These are phyloP conservation scores for Pulveroboletus frians DNA, from an alignment of 768 basidiomycete genomes.

Conservation along the genomic window DNA sequence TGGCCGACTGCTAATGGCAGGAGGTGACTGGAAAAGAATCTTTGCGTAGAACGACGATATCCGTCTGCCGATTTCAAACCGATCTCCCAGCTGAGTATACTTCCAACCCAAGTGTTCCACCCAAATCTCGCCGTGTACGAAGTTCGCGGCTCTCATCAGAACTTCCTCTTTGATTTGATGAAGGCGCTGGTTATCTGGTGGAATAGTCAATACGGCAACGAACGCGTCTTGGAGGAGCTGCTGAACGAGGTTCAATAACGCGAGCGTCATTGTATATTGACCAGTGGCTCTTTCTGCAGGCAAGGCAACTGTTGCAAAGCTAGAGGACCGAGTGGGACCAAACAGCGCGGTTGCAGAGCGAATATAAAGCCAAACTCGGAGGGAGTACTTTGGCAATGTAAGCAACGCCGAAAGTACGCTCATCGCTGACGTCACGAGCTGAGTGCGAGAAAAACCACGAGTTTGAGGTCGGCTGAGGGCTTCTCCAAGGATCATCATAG, in stretches of 20 bases:
- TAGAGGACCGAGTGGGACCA: constrained; percentile 50
- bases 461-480: constrained; percentile 51
- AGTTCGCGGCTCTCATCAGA: constrained; percentile 66
- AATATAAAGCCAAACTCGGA: constrained; percentile 83
- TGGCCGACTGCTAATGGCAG: constrained; percentile 47
- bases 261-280: constrained; percentile 76
- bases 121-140: constrained; percentile 88
- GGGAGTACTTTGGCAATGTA: constrained; percentile 67
- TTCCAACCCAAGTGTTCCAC: constrained; percentile 82
- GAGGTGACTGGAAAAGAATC: constrained; percentile 60
- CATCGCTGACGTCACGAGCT: constrained; percentile 75
- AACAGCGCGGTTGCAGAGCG: constrained; percentile 76
- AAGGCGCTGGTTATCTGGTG: constrained; percentile 53
- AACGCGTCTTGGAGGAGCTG: constrained; percentile 72
- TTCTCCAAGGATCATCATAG: constrained; percentile 77
- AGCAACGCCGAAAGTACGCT: constrained; percentile 76
- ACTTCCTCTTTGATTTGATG: constrained; percentile 82
- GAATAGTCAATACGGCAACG: constrained; percentile 41
- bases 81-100: constrained; percentile 72
- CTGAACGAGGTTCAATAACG: constrained; percentile 71
- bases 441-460: constrained; percentile 45
- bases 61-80: constrained; percentile 75
- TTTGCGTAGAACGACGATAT: constrained; percentile 63
- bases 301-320: constrained; percentile 61
- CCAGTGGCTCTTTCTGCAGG: constrained; percentile 66